Base-by-base conservation (phyloP, 2,329 filamentous ascomycete species). In the Plenodomus biglobosus region DNA sequence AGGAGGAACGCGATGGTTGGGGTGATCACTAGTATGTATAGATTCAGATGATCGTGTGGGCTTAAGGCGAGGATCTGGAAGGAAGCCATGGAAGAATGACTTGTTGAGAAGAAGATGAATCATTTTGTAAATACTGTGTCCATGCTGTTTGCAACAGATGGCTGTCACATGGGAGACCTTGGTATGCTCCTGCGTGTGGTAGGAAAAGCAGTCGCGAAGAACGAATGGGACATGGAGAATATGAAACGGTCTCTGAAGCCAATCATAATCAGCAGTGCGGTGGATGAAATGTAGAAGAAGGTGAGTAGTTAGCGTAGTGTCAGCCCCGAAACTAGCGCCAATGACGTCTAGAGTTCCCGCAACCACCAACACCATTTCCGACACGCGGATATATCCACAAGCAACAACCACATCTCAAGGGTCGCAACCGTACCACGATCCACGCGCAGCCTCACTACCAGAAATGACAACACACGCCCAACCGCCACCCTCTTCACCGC, bases 301-400 rank as follows among this genome's bases (percentile, higher is more conserved):
- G 8, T 37, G 16, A 37, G 35, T 13, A 37, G 4, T 8, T 8
- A 3, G 35, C 27, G 27, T 8, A 6, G 27, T 15, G 27, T 21
- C 44, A 42, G 35, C 8, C 16, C 35, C 35, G 19, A 18, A 13
- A 10, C 18, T 37, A 17, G 16, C 16, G 44, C 56, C 44, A 58
- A 58, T 58, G 56, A 56, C 56, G 56, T 58, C 44, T 46, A 44
- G 54, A 48, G 40, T 49, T 53, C 48, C 56, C 56, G 56, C 56
- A 53, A 37, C 50, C 44, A 44, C 35, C 49, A 27, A 24, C 46
- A 40, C 27, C 32, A n/a, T n/a, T n/a, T n/a, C 35, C 36, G 40
- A 27, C 19, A 38, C 21, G 34, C 21, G 8, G 19, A 20, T 8
- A 37, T 37, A 4, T 10, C 16, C 35, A 37, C 35, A 37, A 18